Conservation (phyloP, 257 asterid genomes). For the Ehretia macrophylla region DNA sequence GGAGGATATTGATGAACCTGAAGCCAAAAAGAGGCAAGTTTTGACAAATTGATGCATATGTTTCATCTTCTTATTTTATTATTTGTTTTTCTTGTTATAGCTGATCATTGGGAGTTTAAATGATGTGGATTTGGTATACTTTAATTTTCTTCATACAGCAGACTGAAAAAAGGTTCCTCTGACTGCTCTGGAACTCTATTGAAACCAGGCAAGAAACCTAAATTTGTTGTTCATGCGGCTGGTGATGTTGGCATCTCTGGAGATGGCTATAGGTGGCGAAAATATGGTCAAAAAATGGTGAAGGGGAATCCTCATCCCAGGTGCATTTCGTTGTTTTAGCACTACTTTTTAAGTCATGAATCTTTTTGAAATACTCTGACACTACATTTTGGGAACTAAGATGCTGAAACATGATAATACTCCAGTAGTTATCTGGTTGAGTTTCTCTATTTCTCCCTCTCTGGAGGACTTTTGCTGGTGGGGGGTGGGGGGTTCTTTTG, state of each 20-base stretch:
- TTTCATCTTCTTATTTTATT: slow-evolving; percentile 6
- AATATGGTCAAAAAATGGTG: slow-evolving; percentile 96
- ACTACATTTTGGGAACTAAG: no score
- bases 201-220: slow-evolving; percentile 68
- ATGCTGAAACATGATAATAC: no score
- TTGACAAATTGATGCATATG: not conserved
- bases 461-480: no score
- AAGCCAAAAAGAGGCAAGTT: slow-evolving; percentile 54
- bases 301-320: slow-evolving; percentile 98
- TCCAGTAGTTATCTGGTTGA: no score
- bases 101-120: slow-evolving; percentile 1
- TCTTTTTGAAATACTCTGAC: not conserved
- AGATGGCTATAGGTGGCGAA: slow-evolving; percentile 98
- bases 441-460: no score
- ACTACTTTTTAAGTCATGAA: not conserved
- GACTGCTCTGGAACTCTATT: slow-evolving; percentile 42
- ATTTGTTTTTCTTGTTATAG: not conserved
- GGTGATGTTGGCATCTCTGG: slow-evolving; percentile 86
- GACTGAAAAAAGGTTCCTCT: slow-evolving; percentile 48
- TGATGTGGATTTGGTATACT: not conserved
- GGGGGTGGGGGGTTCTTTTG: no score
- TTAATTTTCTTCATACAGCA: slow-evolving; percentile 37
- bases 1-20: slow-evolving; percentile 50
- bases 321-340: slow-evolving; percentile 25
- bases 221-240: slow-evolving; percentile 81